Conservation (phyloP, 2,329 filamentous ascomycete species). For the Pseudogymnoascus sp. region DNA sequence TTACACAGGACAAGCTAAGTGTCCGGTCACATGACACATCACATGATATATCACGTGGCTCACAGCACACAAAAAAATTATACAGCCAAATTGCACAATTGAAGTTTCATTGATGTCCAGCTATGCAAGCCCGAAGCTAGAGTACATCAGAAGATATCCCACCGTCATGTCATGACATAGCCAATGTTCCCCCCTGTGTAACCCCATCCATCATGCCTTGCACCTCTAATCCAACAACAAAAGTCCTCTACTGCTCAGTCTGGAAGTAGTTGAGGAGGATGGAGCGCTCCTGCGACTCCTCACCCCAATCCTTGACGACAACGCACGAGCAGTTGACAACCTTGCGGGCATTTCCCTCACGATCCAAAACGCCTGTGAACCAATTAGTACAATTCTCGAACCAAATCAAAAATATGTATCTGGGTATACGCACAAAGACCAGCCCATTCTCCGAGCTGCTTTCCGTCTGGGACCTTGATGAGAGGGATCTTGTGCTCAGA, state of each 20-base stretch:
- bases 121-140: conserved; percentile 9
- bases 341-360: conserved; percentile 98
- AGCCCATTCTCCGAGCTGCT: conserved; percentile 99
- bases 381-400: conserved; percentile 14
- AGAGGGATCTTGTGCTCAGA: conserved; percentile 99
- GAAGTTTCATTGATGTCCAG: background rate
- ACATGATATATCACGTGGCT: conserved; percentile 6
- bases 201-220: conserved; percentile 22
- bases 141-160: conserved; percentile 27
- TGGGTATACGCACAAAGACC: conserved; percentile 80
- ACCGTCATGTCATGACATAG: conserved; percentile 24
- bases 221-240: conserved; percentile 14
- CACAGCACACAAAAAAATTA: background rate
- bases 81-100: background rate
- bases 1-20: background rate
- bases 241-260: conserved; percentile 61
- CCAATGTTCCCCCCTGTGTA: conserved; percentile 22
- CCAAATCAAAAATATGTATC: conserved; percentile 16
- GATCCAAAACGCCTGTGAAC: conserved; percentile 81
- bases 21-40: background rate
- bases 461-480: conserved; percentile 99
- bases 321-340: conserved; percentile 99
- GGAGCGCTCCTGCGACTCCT: conserved; percentile 97
- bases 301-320: conserved; percentile 99
- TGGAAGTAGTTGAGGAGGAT: conserved; percentile 99